phyloP scores from a whole-genome alignment of 345 rosid species.

The Raphanus raphanistrum region DNA sequence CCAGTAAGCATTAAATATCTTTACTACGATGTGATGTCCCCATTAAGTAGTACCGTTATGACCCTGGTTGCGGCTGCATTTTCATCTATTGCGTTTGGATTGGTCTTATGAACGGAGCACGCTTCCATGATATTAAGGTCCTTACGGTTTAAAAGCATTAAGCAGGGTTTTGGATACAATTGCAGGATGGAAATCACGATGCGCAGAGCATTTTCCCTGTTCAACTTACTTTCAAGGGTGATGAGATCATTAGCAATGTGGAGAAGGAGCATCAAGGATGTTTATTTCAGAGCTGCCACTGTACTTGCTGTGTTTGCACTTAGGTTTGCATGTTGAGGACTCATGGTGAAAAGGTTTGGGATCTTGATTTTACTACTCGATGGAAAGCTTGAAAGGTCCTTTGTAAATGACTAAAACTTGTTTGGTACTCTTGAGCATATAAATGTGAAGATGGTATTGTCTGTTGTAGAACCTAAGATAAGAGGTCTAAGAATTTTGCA shows the following conservation, averaged over 20 bases:
- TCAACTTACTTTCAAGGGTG: constrained; percentile 65
- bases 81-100: background rate
- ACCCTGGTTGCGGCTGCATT: background rate
- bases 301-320: constrained; percentile 56
- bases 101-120: too few relatives aligned
- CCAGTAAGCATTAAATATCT: constrained; percentile 55
- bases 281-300: constrained; percentile 71
- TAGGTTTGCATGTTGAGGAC: constrained; percentile 40
- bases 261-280: constrained; percentile 60
- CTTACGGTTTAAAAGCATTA: background rate
- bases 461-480: background rate
- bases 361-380: constrained; percentile 7
- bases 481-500: constrained; percentile 26
- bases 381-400: constrained; percentile 41
- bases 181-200: constrained; percentile 86
- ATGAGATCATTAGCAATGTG: constrained; percentile 56
- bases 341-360: background rate
- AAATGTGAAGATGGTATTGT: constrained; percentile 26
- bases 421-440: constrained; percentile 15
- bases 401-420: constrained; percentile 32
- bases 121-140: background rate
- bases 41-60: background rate
- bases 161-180: constrained; percentile 4
- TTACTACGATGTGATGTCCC: constrained; percentile 6
- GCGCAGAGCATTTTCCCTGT: constrained; percentile 67